Conservation (phyloP, 768 basidiomycete species). For the Leucocoprinus leucothites region DNA sequence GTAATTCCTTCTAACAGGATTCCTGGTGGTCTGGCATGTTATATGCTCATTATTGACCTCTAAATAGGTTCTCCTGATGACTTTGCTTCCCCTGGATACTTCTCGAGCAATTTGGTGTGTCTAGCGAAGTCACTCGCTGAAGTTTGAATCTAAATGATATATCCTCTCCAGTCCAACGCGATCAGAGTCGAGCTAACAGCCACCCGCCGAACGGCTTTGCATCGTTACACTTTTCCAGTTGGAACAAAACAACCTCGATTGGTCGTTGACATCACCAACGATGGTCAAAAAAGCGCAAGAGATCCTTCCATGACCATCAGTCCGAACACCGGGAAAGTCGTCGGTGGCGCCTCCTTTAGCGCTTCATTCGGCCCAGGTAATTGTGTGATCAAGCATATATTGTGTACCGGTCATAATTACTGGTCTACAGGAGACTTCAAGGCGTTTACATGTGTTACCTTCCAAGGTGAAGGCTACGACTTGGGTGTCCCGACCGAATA, state of each 20-base stretch:
- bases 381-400: background rate
- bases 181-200: slow-evolving; percentile 60
- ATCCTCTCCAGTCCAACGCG: slow-evolving; percentile 40
- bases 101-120: slow-evolving; percentile 53
- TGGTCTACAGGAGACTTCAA: slow-evolving; percentile 43
- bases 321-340: slow-evolving; percentile 44
- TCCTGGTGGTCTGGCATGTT: slow-evolving; percentile 39
- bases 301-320: slow-evolving; percentile 46
- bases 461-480: slow-evolving; percentile 48
- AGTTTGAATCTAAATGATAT: too few relatives aligned
- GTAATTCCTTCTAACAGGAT: too few relatives aligned
- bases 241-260: slow-evolving; percentile 48
- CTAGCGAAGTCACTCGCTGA: background rate
- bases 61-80: slow-evolving; percentile 53
- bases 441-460: slow-evolving; percentile 59
- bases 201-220: slow-evolving; percentile 55
- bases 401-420: background rate
- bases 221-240: slow-evolving; percentile 54
- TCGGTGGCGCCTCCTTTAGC: slow-evolving; percentile 44
- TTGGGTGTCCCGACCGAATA: slow-evolving; percentile 49
- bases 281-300: slow-evolving; percentile 51
- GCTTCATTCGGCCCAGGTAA: slow-evolving; percentile 55
- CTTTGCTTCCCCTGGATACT: slow-evolving; percentile 63
- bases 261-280: slow-evolving; percentile 61
- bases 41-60: background rate